Conservation (phyloP, 2,329 filamentous ascomycete genomes). For the Paracoccidioides lutzii region DNA sequence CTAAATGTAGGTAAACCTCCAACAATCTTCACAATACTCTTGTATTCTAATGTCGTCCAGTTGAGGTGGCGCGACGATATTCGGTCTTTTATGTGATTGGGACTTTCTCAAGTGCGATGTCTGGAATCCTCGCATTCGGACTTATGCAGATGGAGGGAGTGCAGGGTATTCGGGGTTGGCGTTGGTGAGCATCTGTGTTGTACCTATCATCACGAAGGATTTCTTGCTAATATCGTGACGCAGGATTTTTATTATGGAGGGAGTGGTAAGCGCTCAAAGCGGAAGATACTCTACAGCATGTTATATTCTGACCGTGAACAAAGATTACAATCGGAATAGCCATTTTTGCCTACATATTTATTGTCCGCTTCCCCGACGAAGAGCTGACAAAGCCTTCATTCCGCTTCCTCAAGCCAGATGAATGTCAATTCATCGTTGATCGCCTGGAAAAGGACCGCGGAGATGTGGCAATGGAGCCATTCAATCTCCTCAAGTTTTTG, state of each 20-base stretch:
- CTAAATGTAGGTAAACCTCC: slow-evolving; percentile 39
- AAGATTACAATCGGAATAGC: slow-evolving; percentile 7
- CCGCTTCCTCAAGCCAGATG: slow-evolving; percentile 32
- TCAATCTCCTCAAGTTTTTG: slow-evolving; percentile 31
- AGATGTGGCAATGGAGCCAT: slow-evolving; percentile 34
- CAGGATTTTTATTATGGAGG: slow-evolving; percentile 11
- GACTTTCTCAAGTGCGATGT: slow-evolving; percentile 29
- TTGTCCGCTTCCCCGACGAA: slow-evolving; percentile 9
- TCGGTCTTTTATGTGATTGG: slow-evolving; percentile 35
- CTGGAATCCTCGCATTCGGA: slow-evolving; percentile 29
- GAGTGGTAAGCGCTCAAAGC: slow-evolving; percentile 6
- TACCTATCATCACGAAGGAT: background rate
- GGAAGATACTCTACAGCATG: background rate
- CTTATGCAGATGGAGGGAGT: slow-evolving; percentile 19
- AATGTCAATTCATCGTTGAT: slow-evolving; percentile 34
- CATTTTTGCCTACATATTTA: slow-evolving; percentile 6
- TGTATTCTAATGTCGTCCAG: slow-evolving; percentile 2
- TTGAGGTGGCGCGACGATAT: slow-evolving; percentile 28
- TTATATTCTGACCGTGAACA: background rate
- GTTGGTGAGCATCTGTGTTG: slow-evolving; percentile 10
- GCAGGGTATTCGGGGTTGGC: slow-evolving; percentile 15
- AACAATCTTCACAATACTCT: background rate
- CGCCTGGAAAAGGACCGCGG: slow-evolving; percentile 36
- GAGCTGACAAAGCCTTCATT: slow-evolving; percentile 6
- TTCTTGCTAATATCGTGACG: background rate